phyloP scores from a whole-genome alignment of 495 filamentous ascomycete genomes.

The Articulospora tetracladia region DNA sequence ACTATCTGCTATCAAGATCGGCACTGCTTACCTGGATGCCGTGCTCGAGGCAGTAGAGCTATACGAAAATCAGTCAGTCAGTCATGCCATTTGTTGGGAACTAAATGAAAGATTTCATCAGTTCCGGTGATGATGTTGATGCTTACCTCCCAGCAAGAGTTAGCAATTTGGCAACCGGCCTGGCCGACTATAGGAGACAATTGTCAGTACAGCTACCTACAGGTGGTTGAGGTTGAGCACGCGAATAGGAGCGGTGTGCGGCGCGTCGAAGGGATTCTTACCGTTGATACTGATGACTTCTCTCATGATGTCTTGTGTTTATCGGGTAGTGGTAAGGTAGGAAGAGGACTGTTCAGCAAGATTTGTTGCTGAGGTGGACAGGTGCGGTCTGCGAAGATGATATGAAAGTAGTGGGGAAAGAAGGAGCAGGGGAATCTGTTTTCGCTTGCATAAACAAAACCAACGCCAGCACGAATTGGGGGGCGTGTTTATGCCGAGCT shows the following conservation, averaged over 20 bases:
- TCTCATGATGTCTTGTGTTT: slow-evolving; percentile 70
- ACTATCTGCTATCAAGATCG: neutral
- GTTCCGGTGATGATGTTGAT: slow-evolving; percentile 14
- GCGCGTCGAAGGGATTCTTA: slow-evolving; percentile 47
- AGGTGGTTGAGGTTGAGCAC: slow-evolving; percentile 16
- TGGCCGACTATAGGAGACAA: slow-evolving; percentile 77
- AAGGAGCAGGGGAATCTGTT: slow-evolving; percentile 23
- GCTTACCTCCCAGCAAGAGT: slow-evolving; percentile 99
- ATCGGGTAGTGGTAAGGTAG: slow-evolving; percentile 18
- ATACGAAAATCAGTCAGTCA: slow-evolving; percentile 27
- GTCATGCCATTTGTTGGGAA: slow-evolving; percentile 10
- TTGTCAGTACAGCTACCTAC: slow-evolving; percentile 24
- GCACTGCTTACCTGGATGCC: slow-evolving; percentile 84
- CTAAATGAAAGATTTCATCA: neutral
- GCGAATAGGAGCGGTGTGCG: slow-evolving; percentile 25
- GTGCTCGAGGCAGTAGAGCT: slow-evolving; percentile 99
- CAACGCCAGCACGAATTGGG: neutral
- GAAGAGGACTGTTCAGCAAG: slow-evolving; percentile 20
- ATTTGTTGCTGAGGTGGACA: slow-evolving; percentile 22
- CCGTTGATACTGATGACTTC: slow-evolving; percentile 99
- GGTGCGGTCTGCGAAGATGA: slow-evolving; percentile 26
- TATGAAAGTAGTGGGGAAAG: slow-evolving; percentile 19
- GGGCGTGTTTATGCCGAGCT: slow-evolving; percentile 7
- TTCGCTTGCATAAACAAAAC: slow-evolving; percentile 25
- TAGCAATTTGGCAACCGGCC: slow-evolving; percentile 99